phyloP scores from a whole-genome alignment of 2,329 filamentous ascomycete genomes.

The Fusarium graminum region DNA sequence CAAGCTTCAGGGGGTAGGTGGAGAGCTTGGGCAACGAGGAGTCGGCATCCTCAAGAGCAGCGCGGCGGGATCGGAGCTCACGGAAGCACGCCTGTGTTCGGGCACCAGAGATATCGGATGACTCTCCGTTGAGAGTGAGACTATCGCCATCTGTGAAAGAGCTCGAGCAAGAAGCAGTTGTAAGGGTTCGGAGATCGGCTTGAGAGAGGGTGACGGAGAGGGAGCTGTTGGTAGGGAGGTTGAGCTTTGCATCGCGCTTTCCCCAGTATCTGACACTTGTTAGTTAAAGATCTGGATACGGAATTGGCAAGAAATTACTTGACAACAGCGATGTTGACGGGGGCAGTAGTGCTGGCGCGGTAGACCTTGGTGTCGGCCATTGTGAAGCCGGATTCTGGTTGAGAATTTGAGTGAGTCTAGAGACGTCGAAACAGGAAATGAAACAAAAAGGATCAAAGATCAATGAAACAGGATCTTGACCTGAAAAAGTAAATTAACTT shows the following conservation, averaged over 20 bases:
- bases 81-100: conserved; percentile 95
- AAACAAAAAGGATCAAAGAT: conserved; percentile 8
- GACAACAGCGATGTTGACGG: conserved; percentile 98
- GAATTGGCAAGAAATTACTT: conserved; percentile 69
- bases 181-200: conserved; percentile 92
- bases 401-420: neutral
- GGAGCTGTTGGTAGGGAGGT: conserved; percentile 97
- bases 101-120: conserved; percentile 86
- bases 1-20: conserved; percentile 81
- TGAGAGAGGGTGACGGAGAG: conserved; percentile 97
- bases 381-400: conserved; percentile 28
- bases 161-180: conserved; percentile 90
- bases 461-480: conserved; percentile 11
- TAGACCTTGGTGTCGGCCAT: conserved; percentile 74
- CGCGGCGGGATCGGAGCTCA: conserved; percentile 82
- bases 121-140: conserved; percentile 85
- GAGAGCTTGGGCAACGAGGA: conserved; percentile 85
- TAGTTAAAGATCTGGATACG: conserved; percentile 3
- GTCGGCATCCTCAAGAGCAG: conserved; percentile 78
- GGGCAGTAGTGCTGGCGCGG: conserved; percentile 94
- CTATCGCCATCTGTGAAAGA: conserved; percentile 75
- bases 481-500: conserved; percentile 31
- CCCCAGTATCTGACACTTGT: conserved; percentile 79
- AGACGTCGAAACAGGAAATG: neutral
- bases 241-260: conserved; percentile 92